Percentiles rank a stretch among this genome's conserved stretches.
Evolutionary conservation across 345 rosid species (phyloP).

Genomic region (Luvunga scandens): DNA sequence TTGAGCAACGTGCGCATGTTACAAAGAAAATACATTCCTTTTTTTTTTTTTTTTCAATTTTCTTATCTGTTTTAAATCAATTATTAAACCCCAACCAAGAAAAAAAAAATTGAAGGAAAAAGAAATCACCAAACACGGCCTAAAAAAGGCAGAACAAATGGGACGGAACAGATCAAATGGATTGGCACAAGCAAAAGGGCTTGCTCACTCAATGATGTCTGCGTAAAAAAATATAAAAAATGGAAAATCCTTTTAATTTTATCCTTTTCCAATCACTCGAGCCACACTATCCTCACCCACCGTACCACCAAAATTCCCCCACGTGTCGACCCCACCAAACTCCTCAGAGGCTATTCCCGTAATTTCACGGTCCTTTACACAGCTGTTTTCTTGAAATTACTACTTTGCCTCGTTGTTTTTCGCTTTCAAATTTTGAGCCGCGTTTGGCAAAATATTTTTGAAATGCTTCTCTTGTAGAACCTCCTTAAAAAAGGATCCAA

Average conservation of each 20-base stretch:
- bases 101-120: neutral
- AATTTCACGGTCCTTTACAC: neutral
- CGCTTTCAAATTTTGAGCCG: neutral
- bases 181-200: constrained; percentile 17
- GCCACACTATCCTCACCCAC: constrained; percentile 20
- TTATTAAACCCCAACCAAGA: neutral
- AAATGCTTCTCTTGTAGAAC: neutral
- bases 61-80: neutral
- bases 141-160: neutral
- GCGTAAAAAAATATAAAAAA: neutral
- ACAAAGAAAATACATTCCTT: neutral
- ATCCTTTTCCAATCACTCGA: neutral
- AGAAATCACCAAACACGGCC: neutral
- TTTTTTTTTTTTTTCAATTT: neutral
- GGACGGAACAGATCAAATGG: constrained; percentile 29
- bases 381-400: neutral
- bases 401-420: neutral
- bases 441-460: neutral
- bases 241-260: neutral
- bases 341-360: neutral
- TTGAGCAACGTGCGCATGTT: neutral
- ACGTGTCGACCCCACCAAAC: constrained; percentile 10
- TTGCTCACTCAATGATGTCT: constrained; percentile 1
- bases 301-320: neutral
- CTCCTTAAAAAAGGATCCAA: neutral